Evolutionary conservation across 2,329 filamentous ascomycete genomes (phyloP).

Genomic region (Ascochyta lentis): DNA sequence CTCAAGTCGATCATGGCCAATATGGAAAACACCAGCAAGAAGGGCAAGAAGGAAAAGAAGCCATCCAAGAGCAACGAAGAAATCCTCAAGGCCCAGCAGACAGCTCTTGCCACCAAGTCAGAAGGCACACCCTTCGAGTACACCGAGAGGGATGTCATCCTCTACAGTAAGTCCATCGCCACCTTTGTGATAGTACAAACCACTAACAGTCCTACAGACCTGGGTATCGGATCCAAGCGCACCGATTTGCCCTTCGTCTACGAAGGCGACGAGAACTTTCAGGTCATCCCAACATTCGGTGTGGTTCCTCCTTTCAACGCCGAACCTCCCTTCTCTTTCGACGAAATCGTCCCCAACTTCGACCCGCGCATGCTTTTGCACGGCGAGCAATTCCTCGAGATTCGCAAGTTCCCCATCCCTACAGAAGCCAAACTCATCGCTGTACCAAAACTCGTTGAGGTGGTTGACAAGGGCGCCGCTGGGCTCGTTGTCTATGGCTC

Average conservation of each 20-base stretch:
- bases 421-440: conserved; percentile 79
- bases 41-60: conserved; percentile 51
- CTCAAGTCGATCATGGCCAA: conserved; percentile 84
- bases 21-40: conserved; percentile 74
- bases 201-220: conserved; percentile 57
- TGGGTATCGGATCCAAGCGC: conserved; percentile 90
- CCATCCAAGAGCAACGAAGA: conserved; percentile 65
- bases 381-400: conserved; percentile 97
- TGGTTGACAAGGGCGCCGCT: conserved; percentile 93
- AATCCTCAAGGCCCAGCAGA: conserved; percentile 76
- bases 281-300: conserved; percentile 92
- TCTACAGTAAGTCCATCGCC: conserved; percentile 69
- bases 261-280: conserved; percentile 90
- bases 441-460: conserved; percentile 83
- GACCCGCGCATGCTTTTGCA: conserved; percentile 98
- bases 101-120: conserved; percentile 73
- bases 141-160: conserved; percentile 84
- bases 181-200: background rate
- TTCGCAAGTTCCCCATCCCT: conserved; percentile 89
- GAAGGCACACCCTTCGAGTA: conserved; percentile 81
- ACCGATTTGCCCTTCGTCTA: conserved; percentile 87
- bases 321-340: conserved; percentile 77
- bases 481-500: conserved; percentile 81
- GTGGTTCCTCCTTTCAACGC: conserved; percentile 94
- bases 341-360: conserved; percentile 92